Base-by-base conservation (phyloP, 2,329 filamentous ascomycete genomes). In the Microdochium trichocladiopsis region DNA sequence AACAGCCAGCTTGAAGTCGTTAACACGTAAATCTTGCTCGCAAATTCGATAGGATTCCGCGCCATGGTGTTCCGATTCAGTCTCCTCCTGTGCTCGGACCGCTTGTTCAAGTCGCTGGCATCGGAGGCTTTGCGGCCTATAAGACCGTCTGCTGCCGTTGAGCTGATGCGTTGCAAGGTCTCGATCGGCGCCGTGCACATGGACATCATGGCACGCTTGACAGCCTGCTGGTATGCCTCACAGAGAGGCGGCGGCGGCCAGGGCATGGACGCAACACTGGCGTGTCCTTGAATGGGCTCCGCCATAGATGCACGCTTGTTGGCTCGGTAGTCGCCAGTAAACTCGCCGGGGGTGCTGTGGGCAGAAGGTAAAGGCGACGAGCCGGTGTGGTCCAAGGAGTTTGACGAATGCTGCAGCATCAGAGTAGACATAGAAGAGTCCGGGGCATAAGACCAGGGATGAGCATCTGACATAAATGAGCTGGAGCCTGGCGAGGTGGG, bases 211-310 rank as follows among this genome's bases (percentile, higher is more conserved):
- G 82, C 84, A 66, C 94, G 82, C 62, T 88, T 91, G 58, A 90
- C 79, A 2, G 90, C 84, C 67, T 95, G 91, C 0, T 89, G 87
- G 64, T 91, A 95, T 12, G 89, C 90, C 66, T 95, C 88, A 66
- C 92, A 95, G 12, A 96, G 72, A 2, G 90, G 88, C 6, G 90
- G 88, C 16, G 85, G 80, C 52, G 82, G 79, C 84, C 84, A 89
- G 12, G 69, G 25, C 36, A 43, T 53, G 48, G 49, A 49, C 31
- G 49, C 52, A 8, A 52, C 51, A 31, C 49, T 55, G 36, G 31
- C 41, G 10, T 45, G 41, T 22, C 11, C 3, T 22, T 23, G 41
- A 21, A 21, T 18, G 41, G 5, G 6, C 6, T 23, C 41, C 3
- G 18, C 3, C 18, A 45, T 45, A 4, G 41, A 22, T 23, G 41